Evolutionary conservation across 2,329 filamentous ascomycete species (phyloP).

Genomic region (Scedosporium boydii): DNA sequence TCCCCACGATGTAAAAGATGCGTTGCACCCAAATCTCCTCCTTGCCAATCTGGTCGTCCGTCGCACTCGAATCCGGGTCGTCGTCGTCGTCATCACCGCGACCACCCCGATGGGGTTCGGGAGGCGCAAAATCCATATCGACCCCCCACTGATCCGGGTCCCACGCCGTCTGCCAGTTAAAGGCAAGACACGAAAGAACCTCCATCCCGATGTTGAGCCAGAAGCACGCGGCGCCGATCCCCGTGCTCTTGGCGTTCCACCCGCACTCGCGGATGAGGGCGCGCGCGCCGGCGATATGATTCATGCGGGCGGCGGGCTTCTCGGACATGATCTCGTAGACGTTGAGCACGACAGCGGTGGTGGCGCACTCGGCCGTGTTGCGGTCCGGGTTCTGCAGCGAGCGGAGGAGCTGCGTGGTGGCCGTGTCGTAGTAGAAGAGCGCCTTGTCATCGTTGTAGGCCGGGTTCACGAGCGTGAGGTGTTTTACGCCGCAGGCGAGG

Average conservation of each 20-base stretch:
- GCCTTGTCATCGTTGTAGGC: constrained; percentile 68
- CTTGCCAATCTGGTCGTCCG: constrained; percentile 30
- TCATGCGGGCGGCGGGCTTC: constrained; percentile 70
- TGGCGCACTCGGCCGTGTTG: constrained; percentile 75
- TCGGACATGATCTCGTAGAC: constrained; percentile 92
- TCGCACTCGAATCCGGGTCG: constrained; percentile 1
- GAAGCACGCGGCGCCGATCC: constrained; percentile 81
- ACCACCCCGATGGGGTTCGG: constrained; percentile 6
- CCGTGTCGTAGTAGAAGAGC: constrained; percentile 74
- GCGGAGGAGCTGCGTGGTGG: constrained; percentile 67
- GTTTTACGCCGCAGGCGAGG: constrained; percentile 77
- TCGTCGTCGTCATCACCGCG: constrained; percentile 37
- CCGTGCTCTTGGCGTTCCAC: constrained; percentile 72
- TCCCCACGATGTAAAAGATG: constrained; percentile 81
- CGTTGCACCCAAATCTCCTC: constrained; percentile 85
- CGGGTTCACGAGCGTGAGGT: constrained; percentile 62
- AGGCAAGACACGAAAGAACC: constrained; percentile 76
- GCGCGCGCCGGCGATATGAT: constrained; percentile 76
- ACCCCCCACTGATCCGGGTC: constrained; percentile 85
- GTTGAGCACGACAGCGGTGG: constrained; percentile 78
- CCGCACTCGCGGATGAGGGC: constrained; percentile 82
- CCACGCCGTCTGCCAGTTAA: constrained; percentile 82
- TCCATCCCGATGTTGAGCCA: constrained; percentile 92
- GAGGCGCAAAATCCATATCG: constrained; percentile 56
- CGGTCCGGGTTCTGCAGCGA: constrained; percentile 76